These are phyloP conservation scores for Hypoxylon intermedium DNA, from an alignment of 495 filamentous ascomycete species.

Conservation along the genomic window DNA sequence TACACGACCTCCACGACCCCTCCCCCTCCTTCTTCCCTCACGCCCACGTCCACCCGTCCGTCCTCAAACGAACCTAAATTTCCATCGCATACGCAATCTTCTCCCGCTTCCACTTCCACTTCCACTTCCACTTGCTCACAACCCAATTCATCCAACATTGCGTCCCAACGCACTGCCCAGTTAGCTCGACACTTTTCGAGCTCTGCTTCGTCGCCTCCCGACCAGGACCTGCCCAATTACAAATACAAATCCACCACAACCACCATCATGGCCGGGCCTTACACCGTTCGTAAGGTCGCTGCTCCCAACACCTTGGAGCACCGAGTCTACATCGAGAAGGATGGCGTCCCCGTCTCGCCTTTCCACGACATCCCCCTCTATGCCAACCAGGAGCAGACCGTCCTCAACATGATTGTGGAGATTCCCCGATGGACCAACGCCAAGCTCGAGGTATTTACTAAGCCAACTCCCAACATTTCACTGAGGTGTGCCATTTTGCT, in stretches of 20 bases:
- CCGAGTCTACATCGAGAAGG: constrained; percentile 96
- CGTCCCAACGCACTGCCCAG: constrained; percentile 58
- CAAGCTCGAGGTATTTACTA: constrained; percentile 83
- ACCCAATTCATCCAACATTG: constrained; percentile 45
- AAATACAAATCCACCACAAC: constrained; percentile 59
- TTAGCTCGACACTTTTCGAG: constrained; percentile 63
- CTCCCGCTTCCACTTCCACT: constrained; percentile 21
- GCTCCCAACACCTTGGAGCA: constrained; percentile 93
- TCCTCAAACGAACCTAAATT: constrained; percentile 35
- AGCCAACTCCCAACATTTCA: too few species aligned
- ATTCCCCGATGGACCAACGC: constrained; percentile 99
- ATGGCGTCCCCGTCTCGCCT: constrained; percentile 89
- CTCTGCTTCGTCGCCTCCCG: constrained; percentile 37
- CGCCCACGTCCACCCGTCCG: constrained; percentile 30
- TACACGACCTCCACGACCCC: constrained; percentile 39
- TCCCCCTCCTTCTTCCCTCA: constrained; percentile 48
- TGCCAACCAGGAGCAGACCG: constrained; percentile 88
- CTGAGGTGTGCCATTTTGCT: constrained; percentile 6
- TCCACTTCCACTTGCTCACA: constrained; percentile 45
- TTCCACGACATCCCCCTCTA: constrained; percentile 99
- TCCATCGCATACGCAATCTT: constrained; percentile 34
- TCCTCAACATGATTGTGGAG: constrained; percentile 99
- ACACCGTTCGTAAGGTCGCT: constrained; percentile 82
- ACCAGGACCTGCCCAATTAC: constrained; percentile 36
- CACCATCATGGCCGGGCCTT: constrained; percentile 63